Base-by-base conservation (phyloP, 2,329 filamentous ascomycete species). In the Penicillium psychrosexuale region DNA sequence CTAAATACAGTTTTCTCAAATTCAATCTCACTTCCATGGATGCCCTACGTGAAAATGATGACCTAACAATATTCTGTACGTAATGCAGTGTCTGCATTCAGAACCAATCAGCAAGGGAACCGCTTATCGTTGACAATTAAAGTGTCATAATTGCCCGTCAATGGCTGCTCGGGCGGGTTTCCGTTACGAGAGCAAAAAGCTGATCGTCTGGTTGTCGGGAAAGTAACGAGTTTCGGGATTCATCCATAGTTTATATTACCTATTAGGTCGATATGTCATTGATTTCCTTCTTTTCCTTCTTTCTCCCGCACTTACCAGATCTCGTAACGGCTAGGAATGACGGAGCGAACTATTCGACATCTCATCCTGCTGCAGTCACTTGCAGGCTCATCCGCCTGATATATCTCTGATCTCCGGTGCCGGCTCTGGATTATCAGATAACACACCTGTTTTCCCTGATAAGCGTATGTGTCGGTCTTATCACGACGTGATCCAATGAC, bases 61-160 rank as follows among this genome's bases (percentile, higher is more conserved):
- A 54, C 47, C 33, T 54, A 54, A 47, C 33, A n/a, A 38, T 58
- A 59, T 51, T 43, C 59, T 61, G 65, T 71, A 71, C 69, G 69
- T 72, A 72, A 72, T 71, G 60, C 54, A 47, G 64, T 58, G 59
- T 56, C 46, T 53, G 59, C 45, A 57, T 56, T 47, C 47, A 34
- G 40, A 28, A 50, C 70, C 70, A 73, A 72, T 72, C 66, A 71
- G 57, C 27, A 40, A 11, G 13, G 5, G 8, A 15, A 15, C 39
- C 15, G 31, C 68, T 72, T 72, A 72, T 72, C 70, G 60, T 50
- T 61, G 61, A 65, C 63, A 60, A 63, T 62, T 63, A 49, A 38
- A 40, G 48, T 50, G 40, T 44, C 48, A 54, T 61, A 61, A 64
- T 64, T 61, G 13, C n/a, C 43, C 47, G 51, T 59, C 45, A 51